Evolutionary conservation across 352 stramenopile genomes (phyloP), one percentile per base, ranked within the genome.

Genomic region (Phytophthora pseudosyringae): DNA sequence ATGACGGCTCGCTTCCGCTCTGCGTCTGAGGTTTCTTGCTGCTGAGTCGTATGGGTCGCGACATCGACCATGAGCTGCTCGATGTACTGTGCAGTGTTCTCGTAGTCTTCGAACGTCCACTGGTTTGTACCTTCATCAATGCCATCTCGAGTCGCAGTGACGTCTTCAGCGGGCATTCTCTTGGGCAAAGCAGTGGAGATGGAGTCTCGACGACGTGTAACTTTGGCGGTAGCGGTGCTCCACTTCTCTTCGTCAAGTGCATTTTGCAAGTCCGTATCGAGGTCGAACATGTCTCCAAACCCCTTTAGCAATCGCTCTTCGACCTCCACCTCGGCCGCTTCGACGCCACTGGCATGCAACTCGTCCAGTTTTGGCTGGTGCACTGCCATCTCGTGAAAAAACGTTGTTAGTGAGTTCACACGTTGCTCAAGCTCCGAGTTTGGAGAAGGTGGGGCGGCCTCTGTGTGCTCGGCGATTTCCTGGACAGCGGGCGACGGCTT

Each of bases 371-470:
- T 62, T 5, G 62, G 70, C 16, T 83, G 74, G 29, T 80, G 71
- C 11, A 74, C 39, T 10, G 78, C 80, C 76, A 88, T 89, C 7
- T 87, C 78, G 15, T 73, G 67, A 53, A 88, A 88, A 32, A 89
- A 89, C 4, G 65, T 71, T 7, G 66, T 62, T 18, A 89, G 29
- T 0, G 71, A 25, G 6, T 71, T 65, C 7, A 64, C 67, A 8
- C 66, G 64, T 12, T 58, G 53, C 25, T 76, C 55, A 3, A 74
- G 43, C 8, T 76, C 61, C 0, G 49, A 43, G 1, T 40, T 59
- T 25, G 58, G 39, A 2, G 59, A 59, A 6, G 21, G 7, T 18
- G 58, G 44, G 5, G 25, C 26, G 5, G 25, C 26, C 13, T 51
- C 51, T 32, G 43, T 16, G 12, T 26, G 35, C 0, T 43, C 25